Conservation (phyloP, 129 eudicot genomes). For the Escallonia rubra region DNA sequence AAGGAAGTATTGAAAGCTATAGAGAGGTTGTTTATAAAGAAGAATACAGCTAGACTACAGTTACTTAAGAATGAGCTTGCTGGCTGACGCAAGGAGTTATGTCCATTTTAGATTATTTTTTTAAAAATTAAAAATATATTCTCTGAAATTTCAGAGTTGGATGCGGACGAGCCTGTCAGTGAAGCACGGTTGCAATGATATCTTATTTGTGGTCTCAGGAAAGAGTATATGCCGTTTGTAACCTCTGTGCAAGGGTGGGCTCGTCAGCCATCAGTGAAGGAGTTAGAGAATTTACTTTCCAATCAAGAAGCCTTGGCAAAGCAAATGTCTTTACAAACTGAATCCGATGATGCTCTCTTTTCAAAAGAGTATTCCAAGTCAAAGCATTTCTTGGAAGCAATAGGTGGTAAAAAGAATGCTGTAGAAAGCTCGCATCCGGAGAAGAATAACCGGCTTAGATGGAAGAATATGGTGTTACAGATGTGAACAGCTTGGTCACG, state of each 20-base stretch:
- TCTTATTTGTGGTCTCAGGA: neutral
- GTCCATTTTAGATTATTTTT: too few species aligned
- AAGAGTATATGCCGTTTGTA: neutral
- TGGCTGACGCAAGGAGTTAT: too few species aligned
- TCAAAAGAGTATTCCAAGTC: neutral
- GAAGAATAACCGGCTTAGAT: neutral
- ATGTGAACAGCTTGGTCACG: too few species aligned
- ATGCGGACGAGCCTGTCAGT: neutral
- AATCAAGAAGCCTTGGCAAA: neutral
- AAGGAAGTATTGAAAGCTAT: too few species aligned
- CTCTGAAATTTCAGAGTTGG: neutral
- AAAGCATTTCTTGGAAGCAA: neutral
- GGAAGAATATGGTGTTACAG: neutral
- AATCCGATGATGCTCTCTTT: too few species aligned
- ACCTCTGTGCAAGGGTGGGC: neutral
- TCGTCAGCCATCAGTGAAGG: too few species aligned
- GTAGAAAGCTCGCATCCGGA: neutral
- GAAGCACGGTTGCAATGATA: neutral
- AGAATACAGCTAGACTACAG: too few species aligned
- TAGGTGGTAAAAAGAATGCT: too few species aligned
- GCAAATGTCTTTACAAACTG: neutral
- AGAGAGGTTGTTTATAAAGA: too few species aligned
- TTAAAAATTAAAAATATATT: too few species aligned
- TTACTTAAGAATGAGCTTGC: too few species aligned
- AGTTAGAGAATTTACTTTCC: neutral